Evolutionary conservation across 2,329 filamentous ascomycete species (phyloP), one percentile per base, ranked within the genome.

Genomic region (Rhexocercosporidium sp.): DNA sequence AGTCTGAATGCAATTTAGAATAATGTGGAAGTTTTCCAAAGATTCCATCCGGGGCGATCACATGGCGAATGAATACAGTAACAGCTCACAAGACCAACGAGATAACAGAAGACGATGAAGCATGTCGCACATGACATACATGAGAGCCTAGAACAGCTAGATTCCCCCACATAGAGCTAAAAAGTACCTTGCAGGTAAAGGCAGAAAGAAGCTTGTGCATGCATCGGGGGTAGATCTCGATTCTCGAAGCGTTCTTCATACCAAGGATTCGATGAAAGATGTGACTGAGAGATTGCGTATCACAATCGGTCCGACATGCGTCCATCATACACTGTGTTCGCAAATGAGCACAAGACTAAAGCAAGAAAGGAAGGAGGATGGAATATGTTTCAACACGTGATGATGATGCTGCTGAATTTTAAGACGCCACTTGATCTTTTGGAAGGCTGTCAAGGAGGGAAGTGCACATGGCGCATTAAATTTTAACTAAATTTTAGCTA

Each of bases 281-380:
- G 34, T 37, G 34, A n/a, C n/a, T n/a, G n/a, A n/a, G n/a, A 7
- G 12, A 37, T 11, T 37, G 12, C 14, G 25, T 14, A 18, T 27
- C 22, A 53, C 18, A 53, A 53, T 53, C 49, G 49, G 49, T n/a
- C 49, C 49, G 49, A 53, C 25, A 3, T 29, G n/a, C 16, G 18
- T 18, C 16, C 18, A 25, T 51, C 12, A 51, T 14, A 51, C 27
- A 12, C 3, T 4, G 2, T 53, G 25, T 16, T 27, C 47, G 27
- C 49, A 29, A 53, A n/a, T 18, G 14, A 31, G 6, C 14, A 6
- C 14, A 31, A 16, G 16, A 18, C 49, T 53, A 53, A 53, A 31
- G 49, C 49, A 53, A 16, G 27, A 53, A n/a, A 53, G 49, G 49
- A 53, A 53, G 49, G 49, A 53, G 49, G 16, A 31, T 29, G 14